Base-by-base conservation (phyloP, 495 filamentous ascomycete species). In the Lophiotrema nucula region DNA sequence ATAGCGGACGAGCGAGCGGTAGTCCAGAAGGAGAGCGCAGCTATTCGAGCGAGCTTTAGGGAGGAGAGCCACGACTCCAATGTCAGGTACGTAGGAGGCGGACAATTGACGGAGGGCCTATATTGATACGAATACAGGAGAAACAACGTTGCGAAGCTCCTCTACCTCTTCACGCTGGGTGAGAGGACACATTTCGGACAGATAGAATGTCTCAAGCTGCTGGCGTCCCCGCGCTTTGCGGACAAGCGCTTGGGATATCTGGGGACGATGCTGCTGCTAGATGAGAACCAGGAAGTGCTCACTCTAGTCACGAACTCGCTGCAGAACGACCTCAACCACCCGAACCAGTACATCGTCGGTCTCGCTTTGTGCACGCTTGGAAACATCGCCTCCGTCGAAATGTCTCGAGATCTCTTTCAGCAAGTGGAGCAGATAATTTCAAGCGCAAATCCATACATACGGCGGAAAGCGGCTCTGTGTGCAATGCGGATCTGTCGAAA, bases 401-500 rank as follows among this genome's bases (percentile, higher is more conserved):
- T 98, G 93, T 93, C 92, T n/a, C 82, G 93, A 74, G 93, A 98
- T 74, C 78, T 98, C 19, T 98, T 97, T 73, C 79, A 88, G 62
- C 91, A 98, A 79, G 87, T 98, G 63, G 95, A 97, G 74, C 85
- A 76, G 37, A 83, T 97, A 18, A 75, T 97, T 52, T 89, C 90
- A 12, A 95, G 89, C 25, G 86, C 90, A 31, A 98, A 98, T 71
- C 92, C 93, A 11, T 98, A 98, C 65, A 96, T 97, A 67, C 85
- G 92, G 46, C 83, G 93, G 46, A 98, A 98, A 79, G 93, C 95
- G 28, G 95, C 93, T 4, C 81, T 98, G n/a, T 98, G 93, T 72
- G 93, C 93, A n/a, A 98, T 98, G 95, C 82, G 95, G 35, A 95
- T 98, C 75, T 96, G 91, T 74, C 85, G 91, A 62, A 98, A 98